Conservation (phyloP, 1,284 basidiomycete species). For the Malassezia pachydermatis region DNA sequence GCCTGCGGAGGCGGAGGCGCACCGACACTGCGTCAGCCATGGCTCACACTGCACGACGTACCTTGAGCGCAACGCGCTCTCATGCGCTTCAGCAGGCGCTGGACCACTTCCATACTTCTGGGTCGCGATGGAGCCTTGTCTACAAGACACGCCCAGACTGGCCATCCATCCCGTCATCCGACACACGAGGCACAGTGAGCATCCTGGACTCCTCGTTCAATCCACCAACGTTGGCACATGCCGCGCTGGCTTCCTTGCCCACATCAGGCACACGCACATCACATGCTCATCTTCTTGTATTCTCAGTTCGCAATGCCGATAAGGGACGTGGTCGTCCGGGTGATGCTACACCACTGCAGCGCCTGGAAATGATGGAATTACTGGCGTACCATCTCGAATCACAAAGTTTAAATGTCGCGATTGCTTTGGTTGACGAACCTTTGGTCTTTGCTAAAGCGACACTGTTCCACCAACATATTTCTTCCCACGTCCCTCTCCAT, state of each 20-base stretch:
- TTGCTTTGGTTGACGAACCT: constrained; percentile 74
- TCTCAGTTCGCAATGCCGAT: constrained; percentile 81
- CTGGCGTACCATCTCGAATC: constrained; percentile 35
- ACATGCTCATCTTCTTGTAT: constrained; percentile 68
- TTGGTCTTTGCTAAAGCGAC: constrained; percentile 74
- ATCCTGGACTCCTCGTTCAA: constrained; percentile 88
- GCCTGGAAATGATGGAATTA: constrained; percentile 47
- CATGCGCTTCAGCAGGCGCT: constrained; percentile 2
- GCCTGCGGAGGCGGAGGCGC: too few relatives aligned
- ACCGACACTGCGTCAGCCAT: too few relatives aligned
- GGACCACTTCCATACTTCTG: constrained; percentile 2
- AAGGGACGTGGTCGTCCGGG: constrained; percentile 59
- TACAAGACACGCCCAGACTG: constrained; percentile 22
- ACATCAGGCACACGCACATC: constrained; percentile 48
- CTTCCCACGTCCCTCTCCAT: not conserved
- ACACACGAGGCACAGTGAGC: not conserved
- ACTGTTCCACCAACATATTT: constrained; percentile 25
- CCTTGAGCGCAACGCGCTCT: constrained; percentile 2
- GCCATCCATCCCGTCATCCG: constrained; percentile 12
- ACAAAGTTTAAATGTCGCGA: constrained; percentile 52
- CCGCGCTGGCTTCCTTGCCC: constrained; percentile 59
- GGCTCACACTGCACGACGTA: too few relatives aligned
- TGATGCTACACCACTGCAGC: constrained; percentile 52
- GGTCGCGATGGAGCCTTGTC: constrained; percentile 10
- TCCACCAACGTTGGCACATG: constrained; percentile 78